Percentiles rank a stretch among this genome's conserved stretches.
phyloP scores from a whole-genome alignment of 345 rosid species.

The Atalantia buxifolia region DNA sequence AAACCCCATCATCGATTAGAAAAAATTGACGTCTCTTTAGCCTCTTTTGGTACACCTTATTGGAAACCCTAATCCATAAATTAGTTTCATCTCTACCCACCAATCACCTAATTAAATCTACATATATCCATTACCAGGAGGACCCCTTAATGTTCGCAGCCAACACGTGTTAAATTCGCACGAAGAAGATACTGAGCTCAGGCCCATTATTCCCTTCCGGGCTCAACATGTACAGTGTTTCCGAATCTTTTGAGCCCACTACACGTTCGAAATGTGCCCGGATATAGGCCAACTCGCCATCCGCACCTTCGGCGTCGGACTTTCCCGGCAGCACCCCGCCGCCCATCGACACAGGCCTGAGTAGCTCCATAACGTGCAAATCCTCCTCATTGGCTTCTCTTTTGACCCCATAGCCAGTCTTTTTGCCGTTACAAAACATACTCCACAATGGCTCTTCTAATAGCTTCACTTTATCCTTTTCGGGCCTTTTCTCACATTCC shows the following conservation, averaged over 20 bases:
- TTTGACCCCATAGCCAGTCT: conserved; percentile 62
- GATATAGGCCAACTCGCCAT: conserved; percentile 72
- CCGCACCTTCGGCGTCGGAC: conserved; percentile 60
- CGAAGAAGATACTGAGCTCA: conserved; percentile 75
- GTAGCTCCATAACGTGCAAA: conserved; percentile 68
- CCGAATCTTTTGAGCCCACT: conserved; percentile 83
- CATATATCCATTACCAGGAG: not conserved
- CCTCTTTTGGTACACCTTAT: not conserved
- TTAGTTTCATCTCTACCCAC: not conserved
- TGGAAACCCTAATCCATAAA: not conserved
- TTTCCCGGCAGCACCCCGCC: conserved; percentile 78
- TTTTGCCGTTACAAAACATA: conserved; percentile 81
- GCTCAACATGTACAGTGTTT: conserved; percentile 77
- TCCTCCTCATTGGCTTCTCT: conserved; percentile 72
- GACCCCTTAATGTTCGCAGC: not conserved
- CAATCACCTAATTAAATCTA: not conserved
- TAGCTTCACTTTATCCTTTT: conserved; percentile 45
- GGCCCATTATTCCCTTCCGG: conserved; percentile 83
- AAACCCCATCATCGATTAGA: not conserved
- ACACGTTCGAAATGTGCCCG: conserved; percentile 77
- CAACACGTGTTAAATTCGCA: conserved; percentile 43
- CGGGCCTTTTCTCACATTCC: conserved; percentile 62
- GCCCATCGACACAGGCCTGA: conserved; percentile 82
- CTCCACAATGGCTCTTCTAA: conserved; percentile 78
- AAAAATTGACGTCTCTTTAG: not conserved